Evolutionary conservation across 140 eudicot species (phyloP).

Genomic region (Erigeron philadelphicus): DNA sequence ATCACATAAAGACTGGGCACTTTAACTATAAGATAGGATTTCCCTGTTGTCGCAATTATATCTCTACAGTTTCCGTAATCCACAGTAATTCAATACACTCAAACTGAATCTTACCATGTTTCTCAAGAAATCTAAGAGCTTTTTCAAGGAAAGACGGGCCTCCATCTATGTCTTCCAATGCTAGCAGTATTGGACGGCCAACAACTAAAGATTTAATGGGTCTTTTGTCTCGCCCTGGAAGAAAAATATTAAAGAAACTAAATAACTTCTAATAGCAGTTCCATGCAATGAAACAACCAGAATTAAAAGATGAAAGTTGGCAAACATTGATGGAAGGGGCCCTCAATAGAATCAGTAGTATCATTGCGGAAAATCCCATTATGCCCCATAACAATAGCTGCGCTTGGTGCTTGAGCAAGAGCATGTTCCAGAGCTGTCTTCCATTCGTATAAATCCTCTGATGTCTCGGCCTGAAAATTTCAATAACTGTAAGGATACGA

Average conservation of each 20-base stretch:
- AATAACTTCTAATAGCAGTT: neutral
- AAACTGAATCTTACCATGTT: constrained; percentile 50
- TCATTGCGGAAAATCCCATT: constrained; percentile 85
- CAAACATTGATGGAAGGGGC: constrained; percentile 83
- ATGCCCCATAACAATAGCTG: constrained; percentile 95
- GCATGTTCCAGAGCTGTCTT: constrained; percentile 88
- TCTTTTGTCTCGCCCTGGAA: constrained; percentile 77
- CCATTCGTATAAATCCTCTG: constrained; percentile 87
- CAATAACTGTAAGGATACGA: neutral
- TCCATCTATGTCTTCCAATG: constrained; percentile 94
- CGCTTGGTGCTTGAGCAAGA: constrained; percentile 97
- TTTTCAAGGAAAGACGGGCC: constrained; percentile 96
- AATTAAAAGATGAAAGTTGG: constrained; percentile 13
- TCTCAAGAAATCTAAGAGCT: constrained; percentile 94
- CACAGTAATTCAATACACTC: neutral
- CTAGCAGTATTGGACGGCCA: constrained; percentile 97
- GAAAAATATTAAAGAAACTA: constrained; percentile 1
- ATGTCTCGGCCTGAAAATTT: constrained; percentile 71
- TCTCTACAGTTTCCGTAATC: neutral
- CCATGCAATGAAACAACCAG: constrained; percentile 8
- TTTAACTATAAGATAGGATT: constrained; percentile 1
- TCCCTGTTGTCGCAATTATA: neutral
- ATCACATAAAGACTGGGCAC: neutral
- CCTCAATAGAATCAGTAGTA: constrained; percentile 61
- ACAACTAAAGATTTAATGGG: constrained; percentile 88